Conservation (phyloP, 805 yeast genomes). For the Scheffersomyces coipomensis region DNA sequence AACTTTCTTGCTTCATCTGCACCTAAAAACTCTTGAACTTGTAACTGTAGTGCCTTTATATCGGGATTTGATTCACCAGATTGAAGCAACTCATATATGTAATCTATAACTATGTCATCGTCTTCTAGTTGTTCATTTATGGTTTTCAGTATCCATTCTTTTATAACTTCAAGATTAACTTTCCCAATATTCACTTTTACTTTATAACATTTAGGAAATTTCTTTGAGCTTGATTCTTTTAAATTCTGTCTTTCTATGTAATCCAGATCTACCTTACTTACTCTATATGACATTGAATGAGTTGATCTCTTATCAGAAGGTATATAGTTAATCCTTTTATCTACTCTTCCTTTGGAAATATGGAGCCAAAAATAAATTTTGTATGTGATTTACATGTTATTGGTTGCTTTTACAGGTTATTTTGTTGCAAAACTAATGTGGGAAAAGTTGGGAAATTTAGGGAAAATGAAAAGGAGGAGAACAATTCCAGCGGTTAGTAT, state of each 20-base stretch:
- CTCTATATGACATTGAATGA: conserved; percentile 17
- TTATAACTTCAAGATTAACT: conserved; percentile 38
- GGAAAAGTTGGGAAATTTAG: too few relatives aligned
- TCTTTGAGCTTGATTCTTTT: conserved; percentile 14
- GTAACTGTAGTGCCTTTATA: conserved; percentile 40
- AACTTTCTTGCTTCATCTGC: conserved; percentile 38
- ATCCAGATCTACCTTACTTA: conserved; percentile 14
- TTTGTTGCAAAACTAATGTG: not conserved
- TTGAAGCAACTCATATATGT: conserved; percentile 40
- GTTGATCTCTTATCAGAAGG: too few relatives aligned
- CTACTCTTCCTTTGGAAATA: too few relatives aligned
- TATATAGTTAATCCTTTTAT: too few relatives aligned
- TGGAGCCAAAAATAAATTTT: too few relatives aligned
- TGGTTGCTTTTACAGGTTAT: not conserved
- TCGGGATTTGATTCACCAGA: conserved; percentile 28
- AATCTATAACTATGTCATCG: conserved; percentile 51
- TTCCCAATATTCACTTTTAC: conserved; percentile 26
- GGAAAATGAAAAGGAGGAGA: too few relatives aligned
- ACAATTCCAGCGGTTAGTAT: too few relatives aligned
- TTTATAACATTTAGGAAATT: conserved; percentile 35
- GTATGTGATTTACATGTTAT: too few relatives aligned
- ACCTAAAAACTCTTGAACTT: conserved; percentile 45
- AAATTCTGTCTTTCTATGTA: conserved; percentile 7
- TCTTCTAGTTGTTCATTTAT: conserved; percentile 42
- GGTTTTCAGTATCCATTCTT: conserved; percentile 36